These are phyloP conservation scores for Myxozyma vanderwaltii DNA, from an alignment of 805 yeast genomes.

Conservation along the genomic window DNA sequence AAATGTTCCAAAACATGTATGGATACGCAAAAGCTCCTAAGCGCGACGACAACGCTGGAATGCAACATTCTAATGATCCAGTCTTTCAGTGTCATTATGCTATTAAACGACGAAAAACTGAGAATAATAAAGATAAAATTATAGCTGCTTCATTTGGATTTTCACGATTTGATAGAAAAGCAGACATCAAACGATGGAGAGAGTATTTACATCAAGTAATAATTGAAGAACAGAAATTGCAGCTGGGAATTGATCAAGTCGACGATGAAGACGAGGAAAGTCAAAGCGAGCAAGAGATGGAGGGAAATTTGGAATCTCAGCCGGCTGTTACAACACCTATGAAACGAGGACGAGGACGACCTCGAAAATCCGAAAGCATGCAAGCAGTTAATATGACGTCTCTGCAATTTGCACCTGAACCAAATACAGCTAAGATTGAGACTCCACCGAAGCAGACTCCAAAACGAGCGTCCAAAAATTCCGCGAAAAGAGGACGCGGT, in stretches of 20 bases:
- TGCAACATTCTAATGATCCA: too few species aligned
- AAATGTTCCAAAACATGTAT: slow-evolving; percentile 6
- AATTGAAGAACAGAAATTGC: not conserved
- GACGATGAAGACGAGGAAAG: not conserved
- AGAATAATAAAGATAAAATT: not conserved
- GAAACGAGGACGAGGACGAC: slow-evolving; percentile 15
- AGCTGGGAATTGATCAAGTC: not conserved
- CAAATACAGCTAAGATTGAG: too few species aligned
- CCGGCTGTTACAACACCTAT: not conserved
- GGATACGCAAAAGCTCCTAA: not conserved
- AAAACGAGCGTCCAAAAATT: not conserved
- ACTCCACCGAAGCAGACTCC: not conserved
- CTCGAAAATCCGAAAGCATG: slow-evolving; percentile 11
- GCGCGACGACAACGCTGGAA: not conserved
- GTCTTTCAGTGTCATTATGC: slow-evolving; percentile 6
- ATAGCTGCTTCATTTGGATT: not conserved
- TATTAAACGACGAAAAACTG: not conserved
- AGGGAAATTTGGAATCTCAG: not conserved
- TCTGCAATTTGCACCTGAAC: too few species aligned
- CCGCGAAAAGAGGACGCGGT: not conserved
- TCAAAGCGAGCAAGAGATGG: not conserved
- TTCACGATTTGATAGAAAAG: slow-evolving; percentile 1
- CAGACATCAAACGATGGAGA: not conserved
- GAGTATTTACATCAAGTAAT: not conserved
- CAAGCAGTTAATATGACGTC: too few species aligned